Evolutionary conservation across 1,284 basidiomycete genomes (phyloP).

Genomic region (Boletellus deceptivus): DNA sequence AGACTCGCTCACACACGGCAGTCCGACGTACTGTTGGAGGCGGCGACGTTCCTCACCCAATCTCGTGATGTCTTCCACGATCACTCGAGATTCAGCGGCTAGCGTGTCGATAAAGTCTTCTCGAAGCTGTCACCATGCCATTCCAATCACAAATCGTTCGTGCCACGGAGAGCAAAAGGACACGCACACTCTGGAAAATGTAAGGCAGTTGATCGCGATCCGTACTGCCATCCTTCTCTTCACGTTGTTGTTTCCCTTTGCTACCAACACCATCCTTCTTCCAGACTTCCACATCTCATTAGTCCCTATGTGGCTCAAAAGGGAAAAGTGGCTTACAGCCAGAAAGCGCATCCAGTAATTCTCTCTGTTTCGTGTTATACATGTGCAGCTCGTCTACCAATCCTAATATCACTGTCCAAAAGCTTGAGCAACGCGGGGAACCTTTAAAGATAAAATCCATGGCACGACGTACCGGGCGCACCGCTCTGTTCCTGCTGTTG

Average conservation of each 20-base stretch:
- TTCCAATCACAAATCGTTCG: no score
- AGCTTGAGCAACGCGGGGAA: neutral
- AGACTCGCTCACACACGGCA: neutral
- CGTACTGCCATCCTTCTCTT: neutral
- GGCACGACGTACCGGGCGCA: no score
- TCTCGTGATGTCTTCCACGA: neutral
- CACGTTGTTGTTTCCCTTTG: neutral
- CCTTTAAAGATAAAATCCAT: no score
- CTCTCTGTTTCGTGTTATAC: neutral
- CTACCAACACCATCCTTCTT: neutral
- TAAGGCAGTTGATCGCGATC: neutral
- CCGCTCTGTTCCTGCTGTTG: no score
- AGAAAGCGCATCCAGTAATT: neutral
- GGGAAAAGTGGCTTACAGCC: neutral
- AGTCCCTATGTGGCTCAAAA: neutral
- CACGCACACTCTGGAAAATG: neutral
- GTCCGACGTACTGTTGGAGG: slow-evolving; percentile 61
- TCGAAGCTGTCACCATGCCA: neutral
- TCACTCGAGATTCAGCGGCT: neutral
- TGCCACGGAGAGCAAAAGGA: no score
- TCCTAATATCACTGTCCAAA: neutral
- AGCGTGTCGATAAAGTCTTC: neutral
- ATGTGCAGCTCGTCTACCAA: neutral
- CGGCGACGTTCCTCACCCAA: slow-evolving; percentile 68
- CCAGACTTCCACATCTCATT: neutral